Conservation (phyloP, 2,329 filamentous ascomycete species). For the Fusarium luffae region DNA sequence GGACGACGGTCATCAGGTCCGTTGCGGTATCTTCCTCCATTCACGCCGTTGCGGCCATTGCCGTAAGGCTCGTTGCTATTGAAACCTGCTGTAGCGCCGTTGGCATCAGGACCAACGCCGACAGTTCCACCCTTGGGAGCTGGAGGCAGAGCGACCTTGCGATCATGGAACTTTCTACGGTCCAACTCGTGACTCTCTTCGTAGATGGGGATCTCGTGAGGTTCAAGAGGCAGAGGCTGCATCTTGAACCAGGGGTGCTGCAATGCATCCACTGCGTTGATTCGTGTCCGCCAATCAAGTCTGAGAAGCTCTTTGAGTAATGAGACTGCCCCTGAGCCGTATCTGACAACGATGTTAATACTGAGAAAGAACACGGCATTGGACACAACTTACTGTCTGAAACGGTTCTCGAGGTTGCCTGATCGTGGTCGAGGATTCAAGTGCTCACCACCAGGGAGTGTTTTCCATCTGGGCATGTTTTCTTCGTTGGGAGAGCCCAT, state of each 20-base stretch:
- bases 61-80: constrained; percentile 63
- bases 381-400: constrained; percentile 70
- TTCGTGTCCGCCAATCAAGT: constrained; percentile 87
- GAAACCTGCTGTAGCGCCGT: constrained; percentile 59
- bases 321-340: constrained; percentile 77
- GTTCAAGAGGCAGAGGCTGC: constrained; percentile 79
- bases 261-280: constrained; percentile 94
- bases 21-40: constrained; percentile 58
- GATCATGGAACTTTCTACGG: constrained; percentile 86
- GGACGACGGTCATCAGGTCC: constrained; percentile 61
- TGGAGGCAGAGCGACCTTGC: constrained; percentile 85
- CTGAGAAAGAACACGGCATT: neutral
- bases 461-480: constrained; percentile 91
- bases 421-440: constrained; percentile 71
- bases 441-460: constrained; percentile 82
- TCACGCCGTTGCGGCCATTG: constrained; percentile 58
- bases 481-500: constrained; percentile 90
- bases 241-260: constrained; percentile 92
- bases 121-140: constrained; percentile 93
- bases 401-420: constrained; percentile 76
- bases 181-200: constrained; percentile 98
- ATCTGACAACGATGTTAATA: constrained; percentile 55
- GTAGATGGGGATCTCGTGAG: constrained; percentile 89
- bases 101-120: constrained; percentile 73
- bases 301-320: constrained; percentile 84